These are phyloP conservation scores for Populus hybrid DNA, from an alignment of 441 rosid genomes.

Conservation along the genomic window DNA sequence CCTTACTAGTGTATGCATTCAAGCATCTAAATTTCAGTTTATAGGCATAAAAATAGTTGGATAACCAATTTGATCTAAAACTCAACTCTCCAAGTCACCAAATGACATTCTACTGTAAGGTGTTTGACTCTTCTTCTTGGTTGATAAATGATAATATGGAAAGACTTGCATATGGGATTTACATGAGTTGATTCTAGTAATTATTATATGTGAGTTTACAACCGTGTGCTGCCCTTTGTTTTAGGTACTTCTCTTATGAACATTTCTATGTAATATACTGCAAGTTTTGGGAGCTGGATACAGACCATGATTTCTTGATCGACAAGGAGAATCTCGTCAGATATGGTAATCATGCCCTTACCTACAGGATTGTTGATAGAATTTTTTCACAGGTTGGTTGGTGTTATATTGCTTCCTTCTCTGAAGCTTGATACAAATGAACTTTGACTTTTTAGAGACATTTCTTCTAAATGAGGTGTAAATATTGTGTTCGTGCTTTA, in stretches of 20 bases:
- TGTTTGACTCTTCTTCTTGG: neutral
- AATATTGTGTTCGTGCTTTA: neutral
- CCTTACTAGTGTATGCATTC: neutral
- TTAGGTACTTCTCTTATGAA: conserved; percentile 93
- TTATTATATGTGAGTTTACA: neutral
- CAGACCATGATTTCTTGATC: conserved; percentile 93
- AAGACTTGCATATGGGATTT: conserved; percentile 7
- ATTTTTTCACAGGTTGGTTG: conserved; percentile 91
- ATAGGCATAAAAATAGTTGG: neutral
- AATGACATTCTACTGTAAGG: neutral
- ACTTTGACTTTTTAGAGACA: conserved; percentile 2
- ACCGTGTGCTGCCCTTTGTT: neutral
- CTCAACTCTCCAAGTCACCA: neutral
- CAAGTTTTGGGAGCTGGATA: conserved; percentile 98
- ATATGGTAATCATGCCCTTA: conserved; percentile 95
- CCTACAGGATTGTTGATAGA: conserved; percentile 93
- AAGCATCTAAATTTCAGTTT: neutral
- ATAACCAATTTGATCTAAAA: neutral
- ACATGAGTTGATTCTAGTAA: neutral
- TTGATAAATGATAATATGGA: neutral
- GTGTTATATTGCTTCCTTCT: neutral
- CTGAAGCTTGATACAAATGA: neutral
- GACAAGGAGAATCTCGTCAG: conserved; percentile 93
- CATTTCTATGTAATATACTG: conserved; percentile 98
- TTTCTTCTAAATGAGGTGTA: conserved; percentile 4